Evolutionary conservation across 1,284 basidiomycete genomes (phyloP), one percentile per base, ranked within the genome.

Genomic region (Heterobasidion parviporum): DNA sequence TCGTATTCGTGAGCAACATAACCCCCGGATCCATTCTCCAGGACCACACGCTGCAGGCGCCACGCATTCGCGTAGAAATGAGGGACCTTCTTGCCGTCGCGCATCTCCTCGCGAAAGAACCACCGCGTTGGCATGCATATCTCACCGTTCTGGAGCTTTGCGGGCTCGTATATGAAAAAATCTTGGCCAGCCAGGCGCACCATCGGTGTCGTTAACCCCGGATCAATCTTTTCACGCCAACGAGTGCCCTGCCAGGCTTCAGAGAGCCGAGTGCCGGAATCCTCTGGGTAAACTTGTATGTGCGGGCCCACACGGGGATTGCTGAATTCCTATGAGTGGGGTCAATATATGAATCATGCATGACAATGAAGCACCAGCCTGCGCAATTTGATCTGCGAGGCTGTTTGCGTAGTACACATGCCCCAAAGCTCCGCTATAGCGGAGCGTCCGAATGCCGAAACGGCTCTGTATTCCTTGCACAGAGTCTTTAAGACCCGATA

Each of bases 241-340:
- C n/a, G 36, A 3, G 1, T 12, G 2, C 26, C 54, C 16, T 55
- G 54, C 1, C 49, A 18, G 8, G 54, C 54, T 6, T 55, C 43
- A 1, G 14, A 7, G 10, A 38, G 50, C 20, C 20, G 3, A 9
- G 20, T 15, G 3, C n/a, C 34, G 6, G n/a, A 35, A 14, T 33
- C 47, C 20, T 41, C 34, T 8, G 54, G 47, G 10, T 16, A 36
- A 8, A 50, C 47, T 3, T 18, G 36, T 3, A 54, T 15, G 16
- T 54, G 54, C 4, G 34, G 47, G 14, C 54, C 45, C 1, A 54
- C 54, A 9, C 20, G n/a, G 8, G 54, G 54, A 18, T 55, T 55
- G 12, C 16, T 14, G 36, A 55, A 32, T n/a, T 55, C 54, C 54
- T 55, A 26, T n/a, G n/a, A n/a, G n/a, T n/a, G n/a, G n/a, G n/a